Base-by-base conservation (phyloP, 306 rosid species). In the Trichosanthes truncata region DNA sequence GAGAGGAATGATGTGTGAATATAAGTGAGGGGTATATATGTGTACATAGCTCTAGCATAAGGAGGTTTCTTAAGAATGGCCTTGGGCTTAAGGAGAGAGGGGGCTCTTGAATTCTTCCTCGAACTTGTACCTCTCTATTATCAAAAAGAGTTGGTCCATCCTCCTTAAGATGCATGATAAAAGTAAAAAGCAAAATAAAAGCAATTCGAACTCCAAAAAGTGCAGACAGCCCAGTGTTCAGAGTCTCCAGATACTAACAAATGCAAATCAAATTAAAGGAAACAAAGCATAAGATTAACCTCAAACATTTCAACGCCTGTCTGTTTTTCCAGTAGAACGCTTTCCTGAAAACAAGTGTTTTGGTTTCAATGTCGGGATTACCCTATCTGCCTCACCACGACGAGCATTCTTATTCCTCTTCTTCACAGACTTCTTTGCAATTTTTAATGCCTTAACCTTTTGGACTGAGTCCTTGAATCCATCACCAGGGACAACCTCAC, bases 351-450 rank as follows among this genome's bases (percentile, higher is more conserved):
- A 93, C 80, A 93, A 87, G 87, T 93, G 97, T 83, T 93, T 93
- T 45, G 97, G 97, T 82, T 86, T 91, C 80, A 89, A 48, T 73
- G 57, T 89, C 20, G 95, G 96, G 74, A 93, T 91, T 31, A 93
- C 98, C 83, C 98, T 89, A 81, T 93, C 98, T 68, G 97, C 97
- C 83, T 93, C 97, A 72, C 98, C 93, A 4, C 96, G 96, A 7
- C 92, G 93, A 48, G 98, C 92, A 25, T 91, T 74, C 84, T 91
- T 91, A 85, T 93, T 91, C 78, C 98, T 84, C 79, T 86, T 89
- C 87, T 84, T 91, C 82, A 79, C 80, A 76, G 97, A 89, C 43
- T 82, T 91, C 90, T 84, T 90, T 0, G 90, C 91, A 68, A 90
- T 78, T 51, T 87, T 83, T 4, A 89, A 57, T 75, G 98, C 98